Conservation (phyloP, 106 monocot species). For the Alisma plantagoaquatica region DNA sequence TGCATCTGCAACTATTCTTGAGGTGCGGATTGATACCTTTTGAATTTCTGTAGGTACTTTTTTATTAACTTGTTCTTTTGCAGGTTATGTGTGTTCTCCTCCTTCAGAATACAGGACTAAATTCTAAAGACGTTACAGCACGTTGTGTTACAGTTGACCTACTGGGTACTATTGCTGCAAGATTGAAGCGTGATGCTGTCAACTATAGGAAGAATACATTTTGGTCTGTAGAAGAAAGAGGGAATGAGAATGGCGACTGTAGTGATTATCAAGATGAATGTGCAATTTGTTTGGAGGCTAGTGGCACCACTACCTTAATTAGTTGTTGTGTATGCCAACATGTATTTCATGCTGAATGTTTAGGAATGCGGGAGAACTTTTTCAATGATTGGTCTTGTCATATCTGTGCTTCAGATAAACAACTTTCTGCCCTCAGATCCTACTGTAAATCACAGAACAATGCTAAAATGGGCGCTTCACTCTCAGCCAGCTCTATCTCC, state of each 20-base stretch:
- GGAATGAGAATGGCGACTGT: slow-evolving; percentile 18
- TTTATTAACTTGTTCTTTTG: background rate
- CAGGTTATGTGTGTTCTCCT: slow-evolving; percentile 93
- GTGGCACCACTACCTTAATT: slow-evolving; percentile 32
- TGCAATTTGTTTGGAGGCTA: slow-evolving; percentile 54
- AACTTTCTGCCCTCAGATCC: slow-evolving; percentile 53
- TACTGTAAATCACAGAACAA: slow-evolving; percentile 45
- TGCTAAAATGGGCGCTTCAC: slow-evolving; percentile 26
- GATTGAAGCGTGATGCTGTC: slow-evolving; percentile 77
- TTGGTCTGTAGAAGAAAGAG: slow-evolving; percentile 67
- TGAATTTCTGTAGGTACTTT: background rate
- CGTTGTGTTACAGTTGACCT: slow-evolving; percentile 89
- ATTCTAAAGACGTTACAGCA: slow-evolving; percentile 83
- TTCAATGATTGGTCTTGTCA: slow-evolving; percentile 77
- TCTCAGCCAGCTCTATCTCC: slow-evolving; percentile 12
- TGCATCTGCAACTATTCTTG: slow-evolving; percentile 80
- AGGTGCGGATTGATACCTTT: slow-evolving; percentile 39
- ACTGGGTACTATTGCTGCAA: slow-evolving; percentile 80
- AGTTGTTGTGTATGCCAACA: slow-evolving; percentile 59
- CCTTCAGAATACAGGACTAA: slow-evolving; percentile 90
- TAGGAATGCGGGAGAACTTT: slow-evolving; percentile 45
- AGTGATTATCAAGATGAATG: slow-evolving; percentile 38
- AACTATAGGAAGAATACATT: slow-evolving; percentile 40
- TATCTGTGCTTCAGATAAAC: slow-evolving; percentile 66
- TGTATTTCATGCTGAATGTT: slow-evolving; percentile 85